Evolutionary conservation across 2,329 filamentous ascomycete genomes (phyloP), one percentile per base, ranked within the genome.

Genomic region (Proliferodiscus dingleyae): DNA sequence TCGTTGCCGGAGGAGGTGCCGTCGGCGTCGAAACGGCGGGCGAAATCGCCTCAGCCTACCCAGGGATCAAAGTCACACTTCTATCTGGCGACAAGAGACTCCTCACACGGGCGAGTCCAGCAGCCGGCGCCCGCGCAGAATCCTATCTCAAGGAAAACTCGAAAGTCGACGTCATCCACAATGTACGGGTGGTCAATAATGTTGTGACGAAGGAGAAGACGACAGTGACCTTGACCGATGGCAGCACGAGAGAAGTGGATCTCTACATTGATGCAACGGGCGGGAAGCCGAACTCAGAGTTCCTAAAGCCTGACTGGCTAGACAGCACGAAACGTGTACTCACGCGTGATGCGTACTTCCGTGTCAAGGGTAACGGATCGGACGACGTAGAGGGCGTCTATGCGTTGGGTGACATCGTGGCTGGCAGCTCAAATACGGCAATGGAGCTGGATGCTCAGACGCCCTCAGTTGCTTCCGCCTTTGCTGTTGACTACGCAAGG

Each of bases 181-280:
- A 64, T 41, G 63, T 71, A 3, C 64, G 60, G 1, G 67, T 77
- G 9, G 37, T 46, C 10, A 42, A 40, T 10, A 30, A 37, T 0
- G 62, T 64, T 1, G 13, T 45, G 1, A 42, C 39, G 0, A 57
- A 63, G 4, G 65, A 53, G 0, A 44, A 72, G 2, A 62, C 55
- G 0, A 52, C 67, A 3, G 55, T 75, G 19, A 56, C 58, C 3
- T 59, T 78, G 15, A 63, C 61, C 49, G 71, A 74, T 46, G 75
- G 75, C 33, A 64, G 61, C 23, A 60, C 49, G 0, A 49, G 69
- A 2, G 52, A 61, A 1, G 65, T 68, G 0, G 72, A 75, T 41
- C 33, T 74, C 1, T 74, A 72, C 51, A 73, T 76, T 39, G 69
- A 71, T 1, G 68, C 70, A 5, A 67, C 59, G 0, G 73, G 72